These are phyloP conservation scores for Botryotinia calthae DNA, from an alignment of 2,329 filamentous ascomycete genomes.

Conservation along the genomic window DNA sequence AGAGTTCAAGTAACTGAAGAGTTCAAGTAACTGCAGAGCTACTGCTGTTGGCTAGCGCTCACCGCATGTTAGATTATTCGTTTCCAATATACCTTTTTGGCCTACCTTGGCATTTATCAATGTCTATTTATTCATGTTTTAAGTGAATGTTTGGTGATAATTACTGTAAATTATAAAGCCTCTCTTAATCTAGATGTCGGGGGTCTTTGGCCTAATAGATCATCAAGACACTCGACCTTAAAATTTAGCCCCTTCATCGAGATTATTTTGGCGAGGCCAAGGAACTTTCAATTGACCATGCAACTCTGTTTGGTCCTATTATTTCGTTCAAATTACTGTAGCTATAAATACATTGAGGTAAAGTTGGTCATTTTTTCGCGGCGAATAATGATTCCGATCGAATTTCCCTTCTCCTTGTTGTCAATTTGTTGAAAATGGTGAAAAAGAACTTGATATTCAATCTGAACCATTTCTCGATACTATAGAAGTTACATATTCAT, in stretches of 20 bases:
- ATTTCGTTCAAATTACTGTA: not conserved
- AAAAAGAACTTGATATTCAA: not conserved
- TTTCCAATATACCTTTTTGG: not conserved
- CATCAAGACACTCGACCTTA: too few species aligned
- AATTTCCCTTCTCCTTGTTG: not conserved
- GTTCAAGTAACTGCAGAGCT: not conserved
- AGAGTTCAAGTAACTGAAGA: not conserved
- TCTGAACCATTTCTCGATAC: not conserved
- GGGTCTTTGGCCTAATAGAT: too few species aligned
- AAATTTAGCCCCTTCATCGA: not conserved
- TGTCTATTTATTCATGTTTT: not conserved
- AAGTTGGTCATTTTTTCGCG: not conserved
- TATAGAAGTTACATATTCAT: not conserved
- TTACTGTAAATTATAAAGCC: not conserved
- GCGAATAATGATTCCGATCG: not conserved
- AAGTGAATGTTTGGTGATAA: not conserved
- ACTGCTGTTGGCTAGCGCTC: not conserved
- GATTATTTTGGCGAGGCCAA: not conserved
- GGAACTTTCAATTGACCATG: not conserved
- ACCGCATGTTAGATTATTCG: not conserved
- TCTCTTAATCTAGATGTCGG: not conserved
- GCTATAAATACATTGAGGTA: fast-evolving
- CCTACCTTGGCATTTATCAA: not conserved
- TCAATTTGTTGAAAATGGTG: not conserved
- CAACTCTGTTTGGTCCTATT: not conserved